A percentile compares a stretch with the other conserved stretches of the same genome.
Evolutionary conservation across 345 rosid genomes (phyloP).

Genomic region (Jatropha curcas): DNA sequence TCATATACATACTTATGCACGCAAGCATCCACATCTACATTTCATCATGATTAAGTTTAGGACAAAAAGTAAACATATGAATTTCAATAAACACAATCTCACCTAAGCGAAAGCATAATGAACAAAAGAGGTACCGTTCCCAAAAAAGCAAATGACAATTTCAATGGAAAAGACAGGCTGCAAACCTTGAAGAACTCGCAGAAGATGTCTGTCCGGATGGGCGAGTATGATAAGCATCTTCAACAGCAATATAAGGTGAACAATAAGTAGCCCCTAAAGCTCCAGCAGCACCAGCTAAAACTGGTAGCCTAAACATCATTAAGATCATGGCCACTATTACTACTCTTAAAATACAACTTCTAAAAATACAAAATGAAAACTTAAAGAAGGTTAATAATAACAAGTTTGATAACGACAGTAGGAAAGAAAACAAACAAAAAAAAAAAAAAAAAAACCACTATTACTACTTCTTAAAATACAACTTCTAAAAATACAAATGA

Average conservation of each 20-base stretch:
- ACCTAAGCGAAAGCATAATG: neutral
- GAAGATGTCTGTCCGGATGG: constrained; percentile 58
- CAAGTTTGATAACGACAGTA: neutral
- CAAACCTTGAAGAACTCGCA: constrained; percentile 59
- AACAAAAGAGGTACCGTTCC: neutral
- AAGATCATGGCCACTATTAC: constrained; percentile 9
- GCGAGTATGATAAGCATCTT: constrained; percentile 67
- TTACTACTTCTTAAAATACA: too few relatives aligned
- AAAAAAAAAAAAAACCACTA: too few relatives aligned
- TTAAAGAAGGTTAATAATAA: too few relatives aligned
- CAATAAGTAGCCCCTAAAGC: constrained; percentile 74
- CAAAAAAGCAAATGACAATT: neutral
- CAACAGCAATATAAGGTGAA: constrained; percentile 70
- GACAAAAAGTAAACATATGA: neutral
- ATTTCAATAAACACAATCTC: neutral
- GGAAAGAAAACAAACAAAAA: neutral
- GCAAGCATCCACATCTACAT: constrained; percentile 2
- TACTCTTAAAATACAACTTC: neutral
- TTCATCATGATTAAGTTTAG: neutral
- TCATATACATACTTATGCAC: neutral
- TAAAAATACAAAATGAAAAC: too few relatives aligned
- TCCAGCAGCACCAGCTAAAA: constrained; percentile 80
- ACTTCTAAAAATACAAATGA: too few relatives aligned
- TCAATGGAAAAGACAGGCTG: neutral
- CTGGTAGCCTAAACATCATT: constrained; percentile 68